These are phyloP conservation scores for Ceratopteris richardii DNA, from an alignment of 75 land plant genomes.

Conservation along the genomic window DNA sequence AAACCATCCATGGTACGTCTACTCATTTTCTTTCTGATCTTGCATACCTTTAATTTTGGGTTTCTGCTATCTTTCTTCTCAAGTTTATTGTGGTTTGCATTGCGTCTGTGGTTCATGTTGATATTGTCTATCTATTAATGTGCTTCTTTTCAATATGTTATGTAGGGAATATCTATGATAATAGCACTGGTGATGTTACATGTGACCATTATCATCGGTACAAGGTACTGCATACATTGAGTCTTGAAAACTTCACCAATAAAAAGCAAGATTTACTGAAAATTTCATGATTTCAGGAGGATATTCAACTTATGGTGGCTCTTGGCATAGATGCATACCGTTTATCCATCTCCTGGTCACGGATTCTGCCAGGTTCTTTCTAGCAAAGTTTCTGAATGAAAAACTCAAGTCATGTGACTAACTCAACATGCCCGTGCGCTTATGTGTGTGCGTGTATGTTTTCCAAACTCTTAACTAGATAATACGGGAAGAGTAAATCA, in stretches of 20 bases:
- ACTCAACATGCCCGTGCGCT: not conserved
- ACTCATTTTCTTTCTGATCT: no score
- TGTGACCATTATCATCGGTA: constrained; percentile 81
- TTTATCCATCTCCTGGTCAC: constrained; percentile 39
- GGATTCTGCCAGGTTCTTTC: constrained; percentile 29
- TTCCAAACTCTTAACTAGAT: constrained; percentile 6
- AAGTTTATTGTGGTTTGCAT: no score
- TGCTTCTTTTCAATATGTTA: not conserved
- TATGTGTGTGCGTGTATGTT: not conserved
- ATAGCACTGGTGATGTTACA: constrained; percentile 66
- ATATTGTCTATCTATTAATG: no score
- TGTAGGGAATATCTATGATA: constrained; percentile 53
- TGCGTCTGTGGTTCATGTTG: no score
- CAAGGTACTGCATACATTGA: constrained; percentile 25
- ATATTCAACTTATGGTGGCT: constrained; percentile 28
- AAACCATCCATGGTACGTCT: no score
- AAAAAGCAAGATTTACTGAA: no score
- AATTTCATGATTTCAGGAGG: constrained; percentile 13
- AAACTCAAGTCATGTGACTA: not conserved
- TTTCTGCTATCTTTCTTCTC: no score
- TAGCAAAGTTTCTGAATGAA: not conserved
- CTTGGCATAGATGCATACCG: constrained; percentile 38
- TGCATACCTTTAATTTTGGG: no score
- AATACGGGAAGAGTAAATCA: constrained; percentile 24
- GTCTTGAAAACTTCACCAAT: no score